phyloP scores from a whole-genome alignment of 1,284 basidiomycete genomes.

The Vanrija humicola region DNA sequence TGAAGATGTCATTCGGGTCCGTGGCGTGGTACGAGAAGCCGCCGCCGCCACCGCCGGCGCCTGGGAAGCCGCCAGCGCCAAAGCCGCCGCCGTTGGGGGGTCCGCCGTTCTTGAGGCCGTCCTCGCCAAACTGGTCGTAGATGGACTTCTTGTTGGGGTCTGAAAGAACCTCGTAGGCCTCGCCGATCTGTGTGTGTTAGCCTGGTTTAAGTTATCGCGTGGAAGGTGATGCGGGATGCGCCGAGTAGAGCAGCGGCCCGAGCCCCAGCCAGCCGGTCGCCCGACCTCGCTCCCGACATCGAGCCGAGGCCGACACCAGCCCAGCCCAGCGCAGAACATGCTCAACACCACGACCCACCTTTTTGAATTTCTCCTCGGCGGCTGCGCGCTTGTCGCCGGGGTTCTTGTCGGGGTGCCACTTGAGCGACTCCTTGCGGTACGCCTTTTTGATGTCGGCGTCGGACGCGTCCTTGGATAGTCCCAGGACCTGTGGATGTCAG shows the following conservation, averaged over 20 bases:
- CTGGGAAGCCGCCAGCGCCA: conserved; percentile 54
- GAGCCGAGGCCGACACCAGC: not conserved
- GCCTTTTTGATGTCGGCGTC: conserved; percentile 77
- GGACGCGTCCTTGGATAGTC: conserved; percentile 64
- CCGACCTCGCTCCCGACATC: too few relatives aligned
- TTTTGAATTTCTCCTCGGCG: conserved; percentile 87
- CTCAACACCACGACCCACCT: conserved; percentile 54
- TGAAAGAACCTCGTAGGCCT: conserved; percentile 93
- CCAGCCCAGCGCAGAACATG: not conserved
- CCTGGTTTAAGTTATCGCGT: not conserved
- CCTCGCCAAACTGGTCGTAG: conserved; percentile 95
- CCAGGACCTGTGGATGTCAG: conserved; percentile 52
- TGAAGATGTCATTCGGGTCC: conserved; percentile 89
- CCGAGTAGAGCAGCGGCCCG: not conserved
- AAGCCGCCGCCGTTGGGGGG: conserved; percentile 49
- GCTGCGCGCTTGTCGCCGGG: conserved; percentile 56
- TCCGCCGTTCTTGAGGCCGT: conserved; percentile 71
- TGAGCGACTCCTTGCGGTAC: conserved; percentile 63
- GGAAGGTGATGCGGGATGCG: not conserved
- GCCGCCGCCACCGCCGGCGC: conserved; percentile 43
- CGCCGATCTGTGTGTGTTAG: conserved; percentile 62
- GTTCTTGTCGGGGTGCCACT: conserved; percentile 87
- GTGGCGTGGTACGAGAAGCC: conserved; percentile 63
- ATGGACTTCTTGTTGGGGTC: conserved; percentile 84
- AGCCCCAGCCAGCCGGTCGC: not conserved